Conservation (phyloP, 352 stramenopile genomes). For the Phytophthora ramorum region DNA sequence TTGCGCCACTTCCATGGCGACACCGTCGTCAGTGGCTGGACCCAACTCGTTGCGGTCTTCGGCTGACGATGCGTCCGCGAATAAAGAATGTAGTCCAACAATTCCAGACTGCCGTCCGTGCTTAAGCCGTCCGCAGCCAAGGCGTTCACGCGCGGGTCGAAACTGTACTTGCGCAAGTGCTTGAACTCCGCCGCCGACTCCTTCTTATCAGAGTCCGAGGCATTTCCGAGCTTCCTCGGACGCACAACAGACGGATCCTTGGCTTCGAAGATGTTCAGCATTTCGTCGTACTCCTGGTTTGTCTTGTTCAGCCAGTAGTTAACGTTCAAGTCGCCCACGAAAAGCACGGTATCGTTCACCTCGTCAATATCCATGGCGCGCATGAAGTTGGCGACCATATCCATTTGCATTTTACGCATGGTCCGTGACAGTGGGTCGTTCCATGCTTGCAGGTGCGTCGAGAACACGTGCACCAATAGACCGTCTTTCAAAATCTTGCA, state of each 20-base stretch:
- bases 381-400: constrained; percentile 68
- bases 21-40: constrained; percentile 59
- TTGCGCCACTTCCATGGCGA: constrained; percentile 69
- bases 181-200: constrained; percentile 42
- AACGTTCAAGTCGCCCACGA: constrained; percentile 79
- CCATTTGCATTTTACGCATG: constrained; percentile 73
- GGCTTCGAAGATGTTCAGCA: constrained; percentile 70
- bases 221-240: constrained; percentile 20
- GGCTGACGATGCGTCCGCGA: constrained; percentile 67
- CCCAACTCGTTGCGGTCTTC: constrained; percentile 56
- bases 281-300: constrained; percentile 83
- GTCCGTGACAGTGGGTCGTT: constrained; percentile 63
- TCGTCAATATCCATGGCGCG: constrained; percentile 62
- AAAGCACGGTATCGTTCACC: constrained; percentile 64
- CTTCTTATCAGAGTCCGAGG: constrained; percentile 34
- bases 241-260: constrained; percentile 51
- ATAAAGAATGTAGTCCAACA: constrained; percentile 80
- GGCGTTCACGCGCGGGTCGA: constrained; percentile 76
- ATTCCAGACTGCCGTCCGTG: constrained; percentile 75
- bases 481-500: constrained; percentile 84
- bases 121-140: constrained; percentile 70
- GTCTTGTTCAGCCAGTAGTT: constrained; percentile 80
- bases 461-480: constrained; percentile 76
- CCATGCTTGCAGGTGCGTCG: constrained; percentile 81
- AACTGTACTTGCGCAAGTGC: constrained; percentile 60